Base-by-base conservation (phyloP, 164 flowering plant species). In the Tetracentron sinense region DNA sequence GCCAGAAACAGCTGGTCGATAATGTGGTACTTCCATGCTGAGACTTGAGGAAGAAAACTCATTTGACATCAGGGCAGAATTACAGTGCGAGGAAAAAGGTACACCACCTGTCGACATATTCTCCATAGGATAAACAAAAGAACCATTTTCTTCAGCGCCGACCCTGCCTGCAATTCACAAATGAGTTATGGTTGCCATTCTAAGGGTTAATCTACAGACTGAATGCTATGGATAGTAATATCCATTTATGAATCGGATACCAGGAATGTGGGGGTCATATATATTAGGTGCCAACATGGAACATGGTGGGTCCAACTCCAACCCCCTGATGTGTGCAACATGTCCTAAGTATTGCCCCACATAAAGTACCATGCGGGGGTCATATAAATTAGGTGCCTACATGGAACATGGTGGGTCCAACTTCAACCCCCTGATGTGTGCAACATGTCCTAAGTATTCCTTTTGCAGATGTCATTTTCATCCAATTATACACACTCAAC, bases 61-160 rank as follows among this genome's bases (percentile, higher is more conserved):
- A 71, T 30, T 66, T 55, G 84, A 61, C 63, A 74, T 74, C 29
- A 82, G 58, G 4, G 70, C 61, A 65, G 80, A 62, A 44, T 70
- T 78, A 89, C 88, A 84, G 11, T 72, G 76, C 29, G 85, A 60
- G 23, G 70, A 5, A 47, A 61, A 66, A 50, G 63, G 74, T 44
- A 61, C 67, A 20, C 80, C 81, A 42, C 70, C 76, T 2, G 61
- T 17, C 16, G 74, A 10, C 56, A 69, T 69, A 61, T 71, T 82
- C 20, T 80, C 85, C 3, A 54, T 62, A 25, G 79, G 82, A 76
- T 61, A 74, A 64, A 67, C 66, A 50, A 69, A 31, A 66, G 79
- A 52, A 51, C 75, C 73, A 70, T 67, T 76, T 19, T 82, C 85
- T 55, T 69, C 25, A 52, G 66, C 59, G 33, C 65, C 61, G 21